Evolutionary conservation across 2,329 filamentous ascomycete species (phyloP), one percentile per base, ranked within the genome.

Genomic region (Penicillium sp.): DNA sequence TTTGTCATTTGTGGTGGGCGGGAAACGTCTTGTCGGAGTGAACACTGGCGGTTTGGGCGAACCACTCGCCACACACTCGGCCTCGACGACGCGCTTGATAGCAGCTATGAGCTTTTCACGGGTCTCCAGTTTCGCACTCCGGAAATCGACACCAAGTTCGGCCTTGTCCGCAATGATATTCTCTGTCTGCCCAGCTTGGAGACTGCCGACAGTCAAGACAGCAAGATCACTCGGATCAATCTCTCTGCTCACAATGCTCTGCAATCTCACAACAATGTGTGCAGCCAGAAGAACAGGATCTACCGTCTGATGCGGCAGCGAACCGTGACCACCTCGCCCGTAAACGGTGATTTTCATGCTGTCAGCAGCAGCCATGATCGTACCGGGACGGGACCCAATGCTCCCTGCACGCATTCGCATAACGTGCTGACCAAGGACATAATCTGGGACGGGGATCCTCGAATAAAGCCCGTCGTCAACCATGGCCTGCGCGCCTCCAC

Each of bases 401-500:
- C 50, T 66, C 3, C 75, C 74, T 4, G 72, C 71, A 1, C 67
- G 65, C 49, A 70, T 55, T 2, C 70, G 62, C 69, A 81, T 75
- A 0, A 83, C 78, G 61, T 84, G 81, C 41, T 76, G 79, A 0
- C 79, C 81, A 1, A 84, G 66, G 18, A 76, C 72, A 18, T 81
- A 67, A 57, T 84, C 80, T 0, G 81, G 81, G 3, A 76, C 60
- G 0, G 80, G 80, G 6, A 82, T 59, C 65, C 72, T 56, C 55
- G 63, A 63, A 72, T 68, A 83, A 38, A 83, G 67, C 0, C 81
- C 80, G 57, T 81, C 80, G 37, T 80, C 76, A 3, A 85, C 72
- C 81, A 84, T 85, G 23, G 81, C 69, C 65, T 78, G 76, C 0
- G 85, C 85, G 0, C 85, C 85, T 0, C 72, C 75, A 0, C 78